Evolutionary conservation across 257 asterid species (phyloP).

Genomic region (Solanum chiquidenum): DNA sequence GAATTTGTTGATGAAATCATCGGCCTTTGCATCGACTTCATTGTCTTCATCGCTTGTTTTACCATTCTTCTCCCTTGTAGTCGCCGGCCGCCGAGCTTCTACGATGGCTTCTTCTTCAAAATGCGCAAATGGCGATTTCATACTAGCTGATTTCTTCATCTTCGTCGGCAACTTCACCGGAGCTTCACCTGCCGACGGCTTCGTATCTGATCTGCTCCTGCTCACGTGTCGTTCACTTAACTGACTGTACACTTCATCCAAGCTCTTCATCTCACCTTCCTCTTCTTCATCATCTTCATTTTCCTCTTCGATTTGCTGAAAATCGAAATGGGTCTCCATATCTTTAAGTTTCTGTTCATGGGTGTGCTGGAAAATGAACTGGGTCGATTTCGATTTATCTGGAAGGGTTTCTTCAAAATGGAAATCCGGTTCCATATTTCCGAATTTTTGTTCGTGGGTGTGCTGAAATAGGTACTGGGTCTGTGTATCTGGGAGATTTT

Average conservation of each 20-base stretch:
- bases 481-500: not conserved
- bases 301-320: conserved; percentile 11
- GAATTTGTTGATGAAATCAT: conserved; percentile 68
- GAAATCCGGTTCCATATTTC: not conserved
- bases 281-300: conserved; percentile 5
- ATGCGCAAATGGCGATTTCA: conserved; percentile 36
- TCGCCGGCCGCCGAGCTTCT: conserved; percentile 64
- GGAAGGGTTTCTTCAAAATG: not conserved
- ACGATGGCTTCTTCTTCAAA: conserved; percentile 31
- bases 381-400: not conserved
- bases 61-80: conserved; percentile 38
- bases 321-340: conserved; percentile 1
- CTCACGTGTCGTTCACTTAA: conserved; percentile 18
- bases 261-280: conserved; percentile 14
- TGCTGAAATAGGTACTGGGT: conserved; percentile 19
- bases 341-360: not conserved
- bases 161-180: conserved; percentile 30
- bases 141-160: conserved; percentile 54
- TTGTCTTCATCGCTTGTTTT: conserved; percentile 21
- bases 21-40: conserved; percentile 71
- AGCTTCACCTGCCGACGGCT: conserved; percentile 42
- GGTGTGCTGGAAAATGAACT: not conserved
- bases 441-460: not conserved
- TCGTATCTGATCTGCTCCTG: conserved; percentile 51
- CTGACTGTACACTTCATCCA: conserved; percentile 56